Base-by-base conservation (phyloP, 2,329 filamentous ascomycete species). In the Fusarium phyllophilum region DNA sequence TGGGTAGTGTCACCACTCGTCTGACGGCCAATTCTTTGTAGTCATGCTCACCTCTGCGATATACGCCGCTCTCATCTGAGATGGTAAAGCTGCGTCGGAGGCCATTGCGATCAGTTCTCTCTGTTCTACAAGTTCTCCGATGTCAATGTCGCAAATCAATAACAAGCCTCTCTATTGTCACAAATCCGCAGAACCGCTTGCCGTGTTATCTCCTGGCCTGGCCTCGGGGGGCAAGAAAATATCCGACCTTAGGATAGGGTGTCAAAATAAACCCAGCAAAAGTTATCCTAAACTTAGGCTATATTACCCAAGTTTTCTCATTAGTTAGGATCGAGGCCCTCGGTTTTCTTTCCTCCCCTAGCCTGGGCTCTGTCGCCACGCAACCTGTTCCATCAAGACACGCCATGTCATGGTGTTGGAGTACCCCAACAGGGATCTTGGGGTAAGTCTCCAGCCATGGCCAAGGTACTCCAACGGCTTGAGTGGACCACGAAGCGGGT, bases 341-440 rank as follows among this genome's bases (percentile, higher is more conserved):
- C 2, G 31, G 31, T 12, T 31, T 31, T 31, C 31, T 31, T 31
- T 31, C 31, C 31, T 31, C 31, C 31, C 31, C 31, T 31, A 31
- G 31, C 11, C 34, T 18, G 17, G 17, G 36, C 36, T 38, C 17
- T 54, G 14, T 54, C 18, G 51, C 18, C 34, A 18, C 36, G 13
- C 31, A 13, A 33, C 4, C 22, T 18, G 15, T 24, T 12, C 3
- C 31, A 22, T 24, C 39, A 10, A 24, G 9, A 33, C n/a, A 52
- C 36, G 33, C 45, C 44, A 26, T 20, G n/a, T 26, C 31, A 18
- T 8, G 20, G 22, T 24, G 33, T 29, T 67, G 65, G 62, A 46
- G 65, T 67, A 67, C 52, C n/a, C 52, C 51, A 41, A 66, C 62
- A 59, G 18, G 52, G 39, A 24, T 22, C 52, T 60, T 67, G 65